A percentile compares a stretch with the other conserved stretches of the same genome.
Conservation (phyloP, 139 green algal genomes). For the Coelastrella sp. region DNA sequence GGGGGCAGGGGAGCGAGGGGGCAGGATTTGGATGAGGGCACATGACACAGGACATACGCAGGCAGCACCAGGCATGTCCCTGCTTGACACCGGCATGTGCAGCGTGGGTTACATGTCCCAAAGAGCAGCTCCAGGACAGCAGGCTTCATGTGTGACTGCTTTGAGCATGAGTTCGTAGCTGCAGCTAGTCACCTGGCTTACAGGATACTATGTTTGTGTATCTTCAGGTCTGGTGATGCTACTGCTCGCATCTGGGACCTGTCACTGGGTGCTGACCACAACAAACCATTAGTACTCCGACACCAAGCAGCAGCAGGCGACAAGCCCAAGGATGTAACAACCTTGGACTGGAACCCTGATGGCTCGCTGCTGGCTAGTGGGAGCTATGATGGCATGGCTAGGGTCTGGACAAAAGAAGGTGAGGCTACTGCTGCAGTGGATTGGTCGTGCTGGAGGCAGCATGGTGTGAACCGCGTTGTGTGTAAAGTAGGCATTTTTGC, state of each 20-base stretch:
- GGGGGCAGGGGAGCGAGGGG: no score
- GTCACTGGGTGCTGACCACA: conserved; percentile 25
- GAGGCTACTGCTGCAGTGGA: conserved; percentile 5
- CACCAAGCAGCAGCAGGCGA: conserved; percentile 42
- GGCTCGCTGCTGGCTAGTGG: conserved; percentile 90
- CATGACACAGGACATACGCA: no score
- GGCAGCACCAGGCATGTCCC: no score
- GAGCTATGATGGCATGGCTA: conserved; percentile 87
- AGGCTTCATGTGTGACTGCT: no score
- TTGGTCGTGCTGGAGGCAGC: neutral
- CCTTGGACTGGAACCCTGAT: conserved; percentile 93
- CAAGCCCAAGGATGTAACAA: conserved; percentile 91
- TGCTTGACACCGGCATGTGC: no score
- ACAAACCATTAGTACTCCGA: conserved; percentile 54
- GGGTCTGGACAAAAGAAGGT: conserved; percentile 90
- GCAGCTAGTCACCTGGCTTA: neutral
- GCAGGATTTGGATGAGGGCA: no score
- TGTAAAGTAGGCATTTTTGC: no score
- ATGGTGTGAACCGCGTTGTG: no score
- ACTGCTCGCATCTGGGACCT: conserved; percentile 92
- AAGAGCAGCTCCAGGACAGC: no score
- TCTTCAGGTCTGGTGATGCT: conserved; percentile 78
- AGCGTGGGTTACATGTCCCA: no score
- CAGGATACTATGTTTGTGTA: neutral
- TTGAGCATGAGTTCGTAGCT: no score